phyloP scores from a whole-genome alignment of 352 stramenopile species.

The Phytophthora hibernalis region DNA sequence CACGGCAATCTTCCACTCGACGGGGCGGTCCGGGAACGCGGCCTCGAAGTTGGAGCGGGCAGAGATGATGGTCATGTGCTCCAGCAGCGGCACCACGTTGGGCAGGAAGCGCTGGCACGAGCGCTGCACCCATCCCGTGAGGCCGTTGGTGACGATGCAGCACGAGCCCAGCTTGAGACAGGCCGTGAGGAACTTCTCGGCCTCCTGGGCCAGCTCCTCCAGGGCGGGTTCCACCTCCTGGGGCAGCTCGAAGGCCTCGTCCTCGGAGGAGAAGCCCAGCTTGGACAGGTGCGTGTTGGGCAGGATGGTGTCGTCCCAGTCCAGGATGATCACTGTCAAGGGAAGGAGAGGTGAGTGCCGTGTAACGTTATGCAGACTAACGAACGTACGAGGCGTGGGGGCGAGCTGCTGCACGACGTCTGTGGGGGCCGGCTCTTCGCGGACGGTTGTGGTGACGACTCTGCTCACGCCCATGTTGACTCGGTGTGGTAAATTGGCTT shows the following conservation, averaged over 20 bases:
- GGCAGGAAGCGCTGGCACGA: slow-evolving; percentile 81
- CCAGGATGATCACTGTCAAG: slow-evolving; percentile 68
- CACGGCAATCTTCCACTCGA: slow-evolving; percentile 84
- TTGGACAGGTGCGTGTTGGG: slow-evolving; percentile 76
- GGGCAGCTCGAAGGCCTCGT: slow-evolving; percentile 47
- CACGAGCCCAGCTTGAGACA: slow-evolving; percentile 59
- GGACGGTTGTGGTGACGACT: slow-evolving; percentile 31
- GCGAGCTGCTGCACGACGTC: slow-evolving; percentile 22
- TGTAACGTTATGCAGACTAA: too few species aligned
- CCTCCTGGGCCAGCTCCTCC: slow-evolving; percentile 41
- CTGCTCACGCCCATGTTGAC: slow-evolving; percentile 41
- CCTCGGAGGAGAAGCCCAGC: slow-evolving; percentile 69
- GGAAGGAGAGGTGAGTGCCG: neutral
- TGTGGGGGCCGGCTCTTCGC: slow-evolving; percentile 25
- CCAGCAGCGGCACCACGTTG: slow-evolving; percentile 58
- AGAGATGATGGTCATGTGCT: slow-evolving; percentile 69
- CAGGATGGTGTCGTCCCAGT: slow-evolving; percentile 87
- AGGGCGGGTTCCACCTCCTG: slow-evolving; percentile 43
- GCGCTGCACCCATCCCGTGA: slow-evolving; percentile 74
- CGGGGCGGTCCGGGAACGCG: slow-evolving; percentile 59
- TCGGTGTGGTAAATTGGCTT: slow-evolving; percentile 27
- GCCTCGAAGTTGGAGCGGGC: slow-evolving; percentile 70
- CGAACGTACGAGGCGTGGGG: slow-evolving; percentile 30
- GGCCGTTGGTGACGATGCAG: slow-evolving; percentile 78
- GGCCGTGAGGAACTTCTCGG: slow-evolving; percentile 54